Conservation (phyloP, 2,329 filamentous ascomycete genomes). For the Arachnopeziza araneosa region DNA sequence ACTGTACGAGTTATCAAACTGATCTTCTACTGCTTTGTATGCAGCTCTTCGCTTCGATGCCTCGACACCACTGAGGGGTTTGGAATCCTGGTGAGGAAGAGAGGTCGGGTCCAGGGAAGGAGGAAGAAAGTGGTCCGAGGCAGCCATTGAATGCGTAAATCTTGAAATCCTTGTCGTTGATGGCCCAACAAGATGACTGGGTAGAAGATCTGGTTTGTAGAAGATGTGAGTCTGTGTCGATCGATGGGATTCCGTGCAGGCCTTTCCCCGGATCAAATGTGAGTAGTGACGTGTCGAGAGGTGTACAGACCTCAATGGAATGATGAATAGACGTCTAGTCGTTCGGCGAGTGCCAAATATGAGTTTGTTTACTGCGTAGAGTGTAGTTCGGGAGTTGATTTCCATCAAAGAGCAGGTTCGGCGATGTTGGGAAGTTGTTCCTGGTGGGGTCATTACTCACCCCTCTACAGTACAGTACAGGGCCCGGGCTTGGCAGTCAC, state of each 20-base stretch:
- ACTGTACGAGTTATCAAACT: slow-evolving; percentile 57
- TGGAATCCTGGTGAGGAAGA: neutral
- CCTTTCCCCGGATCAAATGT: neutral
- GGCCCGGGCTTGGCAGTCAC: too few species aligned
- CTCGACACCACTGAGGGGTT: slow-evolving; percentile 47
- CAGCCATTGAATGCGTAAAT: neutral
- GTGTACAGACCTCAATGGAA: neutral
- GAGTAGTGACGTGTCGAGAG: neutral
- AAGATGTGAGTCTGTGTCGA: neutral
- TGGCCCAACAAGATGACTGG: neutral
- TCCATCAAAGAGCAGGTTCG: neutral
- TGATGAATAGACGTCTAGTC: neutral
- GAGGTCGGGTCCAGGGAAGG: neutral
- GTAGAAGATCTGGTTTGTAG: neutral
- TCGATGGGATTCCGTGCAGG: neutral
- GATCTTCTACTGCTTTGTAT: slow-evolving; percentile 65
- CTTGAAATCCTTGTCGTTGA: neutral
- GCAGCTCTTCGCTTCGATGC: slow-evolving; percentile 71
- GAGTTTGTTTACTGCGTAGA: neutral
- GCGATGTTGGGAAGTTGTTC: neutral
- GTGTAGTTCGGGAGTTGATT: neutral
- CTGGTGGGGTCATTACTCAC: neutral
- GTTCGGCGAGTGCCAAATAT: neutral
- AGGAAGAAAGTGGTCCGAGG: neutral
- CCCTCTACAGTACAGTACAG: too few species aligned